phyloP scores from a whole-genome alignment of 805 yeast genomes.

The Lipomyces chichibuensis region DNA sequence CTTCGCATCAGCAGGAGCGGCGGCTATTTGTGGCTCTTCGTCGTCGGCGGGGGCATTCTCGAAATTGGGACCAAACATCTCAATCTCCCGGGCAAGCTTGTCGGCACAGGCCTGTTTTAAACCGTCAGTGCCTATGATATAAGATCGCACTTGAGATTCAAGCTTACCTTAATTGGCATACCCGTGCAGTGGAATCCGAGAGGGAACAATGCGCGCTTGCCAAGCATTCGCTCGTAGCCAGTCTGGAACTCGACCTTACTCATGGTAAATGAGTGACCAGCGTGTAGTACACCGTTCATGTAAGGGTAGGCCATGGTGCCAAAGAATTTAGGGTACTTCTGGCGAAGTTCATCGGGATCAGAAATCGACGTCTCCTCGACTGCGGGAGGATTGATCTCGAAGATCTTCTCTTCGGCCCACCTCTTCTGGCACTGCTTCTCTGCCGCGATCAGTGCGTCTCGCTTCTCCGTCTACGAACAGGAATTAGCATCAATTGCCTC shows the following conservation, averaged over 20 bases:
- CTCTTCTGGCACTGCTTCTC: conserved; percentile 84
- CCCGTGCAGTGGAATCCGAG: conserved; percentile 99
- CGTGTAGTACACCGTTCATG: conserved; percentile 98
- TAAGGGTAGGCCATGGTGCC: conserved; percentile 97
- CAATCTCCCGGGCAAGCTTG: conserved; percentile 89
- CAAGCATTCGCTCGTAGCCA: conserved; percentile 94
- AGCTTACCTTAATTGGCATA: conserved; percentile 75
- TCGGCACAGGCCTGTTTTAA: conserved; percentile 79
- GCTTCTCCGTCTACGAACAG: conserved; percentile 73
- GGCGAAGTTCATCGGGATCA: conserved; percentile 71
- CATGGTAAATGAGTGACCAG: conserved; percentile 94
- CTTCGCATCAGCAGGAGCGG: conserved; percentile 31
- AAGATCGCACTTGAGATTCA: neutral
- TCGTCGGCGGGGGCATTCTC: conserved; percentile 58
- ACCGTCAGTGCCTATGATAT: neutral
- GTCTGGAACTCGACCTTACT: conserved; percentile 90
- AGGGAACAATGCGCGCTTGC: conserved; percentile 90
- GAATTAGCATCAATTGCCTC: conserved; percentile 1
- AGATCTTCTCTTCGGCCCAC: conserved; percentile 85
- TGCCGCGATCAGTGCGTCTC: conserved; percentile 87
- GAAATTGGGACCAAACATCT: conserved; percentile 83
- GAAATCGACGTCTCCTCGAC: conserved; percentile 63
- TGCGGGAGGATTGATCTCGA: conserved; percentile 87
- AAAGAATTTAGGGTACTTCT: conserved; percentile 81
- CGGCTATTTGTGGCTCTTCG: conserved; percentile 44